A percentile compares a stretch with the other conserved stretches of the same genome.
Conservation (phyloP, 2,329 filamentous ascomycete species). For the Colletotrichum paranaense region DNA sequence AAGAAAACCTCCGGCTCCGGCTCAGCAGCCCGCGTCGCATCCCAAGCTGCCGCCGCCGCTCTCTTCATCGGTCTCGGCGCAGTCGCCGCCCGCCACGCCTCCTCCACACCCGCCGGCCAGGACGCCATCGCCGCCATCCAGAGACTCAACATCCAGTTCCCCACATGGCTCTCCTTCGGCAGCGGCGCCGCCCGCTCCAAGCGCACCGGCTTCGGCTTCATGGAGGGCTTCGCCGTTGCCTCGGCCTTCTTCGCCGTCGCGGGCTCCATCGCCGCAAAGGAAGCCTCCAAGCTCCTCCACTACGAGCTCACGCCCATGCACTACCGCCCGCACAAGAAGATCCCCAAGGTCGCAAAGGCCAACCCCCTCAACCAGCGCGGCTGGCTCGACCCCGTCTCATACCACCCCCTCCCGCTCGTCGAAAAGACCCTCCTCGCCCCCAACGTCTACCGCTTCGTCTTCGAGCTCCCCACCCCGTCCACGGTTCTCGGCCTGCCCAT, state of each 20-base stretch:
- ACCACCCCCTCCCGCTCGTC: constrained; percentile 57
- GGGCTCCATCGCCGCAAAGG: constrained; percentile 43
- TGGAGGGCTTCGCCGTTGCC: constrained; percentile 51
- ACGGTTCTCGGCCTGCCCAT: constrained; percentile 65
- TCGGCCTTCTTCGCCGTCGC: constrained; percentile 46
- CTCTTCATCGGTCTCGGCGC: constrained; percentile 38
- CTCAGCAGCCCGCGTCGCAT: constrained; percentile 23
- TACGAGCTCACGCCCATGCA: constrained; percentile 46
- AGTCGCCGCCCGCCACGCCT: constrained; percentile 38
- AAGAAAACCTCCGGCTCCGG: constrained; percentile 6
- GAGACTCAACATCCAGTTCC: constrained; percentile 32
- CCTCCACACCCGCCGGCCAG: constrained; percentile 25
- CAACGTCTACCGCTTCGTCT: constrained; percentile 58
- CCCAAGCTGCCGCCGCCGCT: constrained; percentile 34
- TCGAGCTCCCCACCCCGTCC: constrained; percentile 56
- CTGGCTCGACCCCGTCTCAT: constrained; percentile 61
- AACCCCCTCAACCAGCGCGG: constrained; percentile 54
- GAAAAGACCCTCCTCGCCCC: constrained; percentile 53
- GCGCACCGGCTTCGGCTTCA: constrained; percentile 45
- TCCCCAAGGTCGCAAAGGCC: constrained; percentile 48
- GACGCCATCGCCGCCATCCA: constrained; percentile 33
- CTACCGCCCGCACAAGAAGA: constrained; percentile 53
- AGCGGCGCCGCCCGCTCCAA: constrained; percentile 13
- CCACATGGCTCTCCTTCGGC: constrained; percentile 18
- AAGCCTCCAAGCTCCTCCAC: constrained; percentile 45